These are phyloP conservation scores for Luffa acutangula DNA, from an alignment of 306 rosid genomes.

Conservation along the genomic window DNA sequence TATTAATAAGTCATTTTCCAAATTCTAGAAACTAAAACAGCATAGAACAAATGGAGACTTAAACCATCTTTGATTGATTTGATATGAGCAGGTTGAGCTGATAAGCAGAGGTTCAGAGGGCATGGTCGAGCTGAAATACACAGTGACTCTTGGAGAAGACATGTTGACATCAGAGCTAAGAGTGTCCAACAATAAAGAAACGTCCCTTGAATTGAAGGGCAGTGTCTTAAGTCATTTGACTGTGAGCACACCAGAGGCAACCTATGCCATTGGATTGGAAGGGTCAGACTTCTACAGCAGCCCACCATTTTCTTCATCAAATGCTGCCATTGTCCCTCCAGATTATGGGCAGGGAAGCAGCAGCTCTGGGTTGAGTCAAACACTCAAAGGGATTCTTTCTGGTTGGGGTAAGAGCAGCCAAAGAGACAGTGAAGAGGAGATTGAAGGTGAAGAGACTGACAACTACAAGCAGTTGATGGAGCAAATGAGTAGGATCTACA, in stretches of 20 bases:
- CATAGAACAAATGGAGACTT: too few relatives aligned
- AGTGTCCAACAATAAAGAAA: constrained; percentile 39
- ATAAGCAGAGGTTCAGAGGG: constrained; percentile 29
- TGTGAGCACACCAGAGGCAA: constrained; percentile 81
- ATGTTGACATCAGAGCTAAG: constrained; percentile 42
- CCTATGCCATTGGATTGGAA: constrained; percentile 70
- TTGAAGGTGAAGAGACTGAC: constrained; percentile 45
- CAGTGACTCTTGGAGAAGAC: constrained; percentile 48
- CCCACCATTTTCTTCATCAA: constrained; percentile 41
- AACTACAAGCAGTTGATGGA: constrained; percentile 48
- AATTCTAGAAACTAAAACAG: too few relatives aligned
- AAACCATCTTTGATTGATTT: background rate
- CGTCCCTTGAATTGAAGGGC: constrained; percentile 48
- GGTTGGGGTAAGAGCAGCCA: constrained; percentile 16
- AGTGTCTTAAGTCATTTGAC: constrained; percentile 61
- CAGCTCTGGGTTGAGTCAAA: constrained; percentile 19
- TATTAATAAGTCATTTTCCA: too few relatives aligned
- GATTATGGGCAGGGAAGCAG: constrained; percentile 21
- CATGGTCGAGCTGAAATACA: constrained; percentile 45
- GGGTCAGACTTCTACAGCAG: constrained; percentile 39
- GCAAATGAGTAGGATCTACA: constrained; percentile 48
- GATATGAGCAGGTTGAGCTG: constrained; percentile 48
- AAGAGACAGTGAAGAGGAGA: constrained; percentile 28
- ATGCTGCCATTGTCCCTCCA: constrained; percentile 40
- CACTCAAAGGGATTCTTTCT: constrained; percentile 23